Evolutionary conservation across 306 rosid genomes (phyloP).

Genomic region (Vigna unguiculata): DNA sequence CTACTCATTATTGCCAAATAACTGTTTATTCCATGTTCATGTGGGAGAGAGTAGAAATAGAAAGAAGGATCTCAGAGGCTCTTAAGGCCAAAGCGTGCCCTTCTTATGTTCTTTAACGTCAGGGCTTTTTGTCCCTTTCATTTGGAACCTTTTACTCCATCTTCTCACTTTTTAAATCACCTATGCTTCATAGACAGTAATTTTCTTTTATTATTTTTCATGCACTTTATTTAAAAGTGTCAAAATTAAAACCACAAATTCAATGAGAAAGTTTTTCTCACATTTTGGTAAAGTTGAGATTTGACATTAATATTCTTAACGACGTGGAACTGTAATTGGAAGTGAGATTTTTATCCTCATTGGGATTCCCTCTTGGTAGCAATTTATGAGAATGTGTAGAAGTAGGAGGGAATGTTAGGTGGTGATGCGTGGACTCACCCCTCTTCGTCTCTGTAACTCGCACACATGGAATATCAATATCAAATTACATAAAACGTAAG

Average conservation of each 20-base stretch:
- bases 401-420: constrained; percentile 51
- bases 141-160: constrained; percentile 52
- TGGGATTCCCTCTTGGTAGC: constrained; percentile 55
- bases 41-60: constrained; percentile 19
- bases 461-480: too few relatives aligned
- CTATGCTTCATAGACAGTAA: neutral
- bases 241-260: neutral
- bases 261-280: neutral
- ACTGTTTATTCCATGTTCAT: neutral
- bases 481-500: too few relatives aligned
- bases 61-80: constrained; percentile 13
- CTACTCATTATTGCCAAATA: neutral
- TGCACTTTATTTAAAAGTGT: neutral
- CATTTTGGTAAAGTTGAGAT: too few relatives aligned
- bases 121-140: constrained; percentile 58
- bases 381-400: constrained; percentile 8
- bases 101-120: constrained; percentile 49
- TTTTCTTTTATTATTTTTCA: neutral
- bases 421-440: constrained; percentile 15
- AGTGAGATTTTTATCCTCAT: constrained; percentile 53
- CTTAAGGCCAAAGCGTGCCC: constrained; percentile 53
- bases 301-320: too few relatives aligned
- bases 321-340: neutral
- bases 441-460: too few relatives aligned
- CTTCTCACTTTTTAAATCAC: neutral